Conservation (phyloP, 768 basidiomycete genomes). For the Termitomyces sp. region DNA sequence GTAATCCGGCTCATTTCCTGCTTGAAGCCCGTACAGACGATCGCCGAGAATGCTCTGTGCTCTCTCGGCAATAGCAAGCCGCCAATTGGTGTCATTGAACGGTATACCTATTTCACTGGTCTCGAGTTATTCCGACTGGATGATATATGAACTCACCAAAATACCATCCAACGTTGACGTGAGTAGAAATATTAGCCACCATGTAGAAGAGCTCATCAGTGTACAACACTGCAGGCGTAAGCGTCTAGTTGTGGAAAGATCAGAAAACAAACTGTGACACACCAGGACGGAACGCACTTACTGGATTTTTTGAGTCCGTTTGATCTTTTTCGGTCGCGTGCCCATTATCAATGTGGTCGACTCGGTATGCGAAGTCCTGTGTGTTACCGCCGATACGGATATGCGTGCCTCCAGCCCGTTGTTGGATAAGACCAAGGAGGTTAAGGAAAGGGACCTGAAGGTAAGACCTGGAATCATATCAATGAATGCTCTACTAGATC, state of each 20-base stretch:
- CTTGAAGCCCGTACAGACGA: conserved; percentile 58
- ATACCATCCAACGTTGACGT: conserved; percentile 62
- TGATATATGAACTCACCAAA: conserved; percentile 29
- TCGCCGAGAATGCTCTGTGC: conserved; percentile 60
- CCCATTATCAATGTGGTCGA: conserved; percentile 32
- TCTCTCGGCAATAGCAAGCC: conserved; percentile 48
- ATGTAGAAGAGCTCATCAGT: conserved; percentile 64
- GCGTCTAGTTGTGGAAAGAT: conserved; percentile 30
- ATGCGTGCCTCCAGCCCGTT: conserved; percentile 48
- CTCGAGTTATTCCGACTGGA: neutral
- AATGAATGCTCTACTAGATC: neutral
- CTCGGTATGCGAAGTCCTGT: conserved; percentile 47
- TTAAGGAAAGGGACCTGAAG: conserved; percentile 58
- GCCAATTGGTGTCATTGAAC: conserved; percentile 62
- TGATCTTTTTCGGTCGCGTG: conserved; percentile 39
- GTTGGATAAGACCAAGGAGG: conserved; percentile 51
- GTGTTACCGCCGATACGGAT: conserved; percentile 63
- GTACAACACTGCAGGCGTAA: conserved; percentile 61
- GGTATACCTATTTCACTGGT: conserved; percentile 33
- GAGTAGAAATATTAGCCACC: conserved; percentile 48
- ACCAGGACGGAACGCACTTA: conserved; percentile 8
- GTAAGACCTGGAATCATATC: conserved; percentile 32
- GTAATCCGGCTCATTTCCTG: conserved; percentile 77
- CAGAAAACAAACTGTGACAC: neutral
- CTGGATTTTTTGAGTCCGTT: conserved; percentile 23